A percentile compares a stretch with the other conserved stretches of the same genome.
These are phyloP conservation scores for Pachyrhizus erosus DNA, from an alignment of 306 rosid species.

Conservation along the genomic window DNA sequence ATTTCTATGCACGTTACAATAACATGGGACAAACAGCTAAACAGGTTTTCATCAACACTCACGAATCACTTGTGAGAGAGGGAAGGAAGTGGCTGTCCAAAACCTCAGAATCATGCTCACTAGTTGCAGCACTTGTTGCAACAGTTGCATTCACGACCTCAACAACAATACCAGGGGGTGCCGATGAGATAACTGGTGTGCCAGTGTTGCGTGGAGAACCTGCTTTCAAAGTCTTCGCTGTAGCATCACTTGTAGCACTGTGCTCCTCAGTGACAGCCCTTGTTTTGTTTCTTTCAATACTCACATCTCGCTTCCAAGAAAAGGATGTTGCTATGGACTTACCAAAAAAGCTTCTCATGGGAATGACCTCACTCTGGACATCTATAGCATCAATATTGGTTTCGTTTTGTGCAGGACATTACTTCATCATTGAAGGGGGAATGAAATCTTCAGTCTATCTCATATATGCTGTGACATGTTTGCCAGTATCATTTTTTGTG, in stretches of 20 bases:
- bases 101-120: constrained; percentile 54
- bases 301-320: constrained; percentile 44
- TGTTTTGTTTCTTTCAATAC: constrained; percentile 49
- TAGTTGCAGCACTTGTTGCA: constrained; percentile 57
- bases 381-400: constrained; percentile 32
- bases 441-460: constrained; percentile 7
- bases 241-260: constrained; percentile 50
- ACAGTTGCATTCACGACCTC: constrained; percentile 58
- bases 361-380: constrained; percentile 39
- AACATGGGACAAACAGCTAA: constrained; percentile 40
- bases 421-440: constrained; percentile 4
- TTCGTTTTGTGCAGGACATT: constrained; percentile 40
- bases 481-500: constrained; percentile 40
- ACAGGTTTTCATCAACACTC: constrained; percentile 37
- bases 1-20: constrained; percentile 40
- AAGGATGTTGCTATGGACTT: constrained; percentile 41
- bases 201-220: constrained; percentile 32
- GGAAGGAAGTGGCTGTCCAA: constrained; percentile 52
- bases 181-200: constrained; percentile 20
- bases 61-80: constrained; percentile 28
- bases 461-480: constrained; percentile 22
- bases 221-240: constrained; percentile 45
- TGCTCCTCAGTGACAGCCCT: constrained; percentile 51
- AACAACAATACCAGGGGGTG: constrained; percentile 55
- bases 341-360: constrained; percentile 40